Base-by-base conservation (phyloP, 768 basidiomycete genomes). In the Amanita exitialis region DNA sequence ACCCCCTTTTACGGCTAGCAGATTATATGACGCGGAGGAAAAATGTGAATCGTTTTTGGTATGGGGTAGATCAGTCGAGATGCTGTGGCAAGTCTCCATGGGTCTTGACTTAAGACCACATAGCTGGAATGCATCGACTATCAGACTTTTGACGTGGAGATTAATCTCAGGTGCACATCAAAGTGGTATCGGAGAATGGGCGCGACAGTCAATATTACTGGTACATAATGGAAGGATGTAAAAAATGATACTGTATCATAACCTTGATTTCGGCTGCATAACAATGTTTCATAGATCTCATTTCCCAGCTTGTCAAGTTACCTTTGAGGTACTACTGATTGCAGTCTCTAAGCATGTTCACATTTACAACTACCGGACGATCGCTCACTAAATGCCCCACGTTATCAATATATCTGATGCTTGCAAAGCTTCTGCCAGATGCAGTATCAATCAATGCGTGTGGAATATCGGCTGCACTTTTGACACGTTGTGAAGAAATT, bases 71-170 rank as follows among this genome's bases (percentile, higher is more conserved):
- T 65, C 64, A 16, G 74, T 84, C 1, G 78, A 83, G 57, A 59
- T 59, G 18, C 70, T 90, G 9, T 83, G 82, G 82, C 66, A 69
- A 42, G 69, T 68, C 0, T 59, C 71, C 16, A 81, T 82, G 79
- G 54, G 58, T 1, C 49, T 66, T 5, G 53, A 63, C 1, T 52
- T 57, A n/a, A 66, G 59, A 20, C 36, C 57, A 1, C 41, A 36
- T 10, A 61, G 66, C 12, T 85, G 83, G 83, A 73, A 72, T 51
- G 61, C 62, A 15, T 59, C 88, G 52, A 82, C 77, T 2, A 64
- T 64, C 32, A 68, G 82, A 52, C 44, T 86, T 54, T 59, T 88
- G 34, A 48, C 80, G 6, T 84, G 80, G 81, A 70, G 78, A 54
- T 64, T 72, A 0, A 53, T 77, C 8, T 66, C 62, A 2, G 77